These are phyloP conservation scores for Apiospora pterosperma DNA, from an alignment of 2,329 filamentous ascomycete genomes.

Conservation along the genomic window DNA sequence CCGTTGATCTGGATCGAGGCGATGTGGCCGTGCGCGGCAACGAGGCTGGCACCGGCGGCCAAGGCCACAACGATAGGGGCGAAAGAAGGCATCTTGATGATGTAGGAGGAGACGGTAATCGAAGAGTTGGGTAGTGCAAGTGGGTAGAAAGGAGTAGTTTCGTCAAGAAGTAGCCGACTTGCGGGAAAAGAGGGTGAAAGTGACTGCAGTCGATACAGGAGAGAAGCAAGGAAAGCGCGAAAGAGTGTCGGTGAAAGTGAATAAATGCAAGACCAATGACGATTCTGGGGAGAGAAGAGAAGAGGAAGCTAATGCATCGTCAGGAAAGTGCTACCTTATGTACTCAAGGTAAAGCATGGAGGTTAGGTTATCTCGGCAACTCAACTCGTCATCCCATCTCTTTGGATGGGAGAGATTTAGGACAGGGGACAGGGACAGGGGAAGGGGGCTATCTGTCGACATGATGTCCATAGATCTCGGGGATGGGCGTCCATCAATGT, in stretches of 20 bases:
- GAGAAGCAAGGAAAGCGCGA: constrained; percentile 13
- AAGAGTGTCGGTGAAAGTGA: constrained; percentile 11
- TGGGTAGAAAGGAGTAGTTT: background rate
- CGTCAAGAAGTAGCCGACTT: constrained; percentile 9
- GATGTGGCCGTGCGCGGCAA: constrained; percentile 30
- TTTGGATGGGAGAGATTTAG: too few relatives aligned
- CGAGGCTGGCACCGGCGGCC: constrained; percentile 18
- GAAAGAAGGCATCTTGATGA: constrained; percentile 9
- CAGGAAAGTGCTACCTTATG: background rate
- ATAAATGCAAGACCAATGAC: constrained; percentile 9
- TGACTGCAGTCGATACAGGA: constrained; percentile 14
- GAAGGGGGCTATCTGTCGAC: background rate
- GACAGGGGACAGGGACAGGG: background rate
- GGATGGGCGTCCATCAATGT: background rate
- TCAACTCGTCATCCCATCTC: background rate
- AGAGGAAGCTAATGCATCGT: background rate
- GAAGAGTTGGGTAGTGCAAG: constrained; percentile 7
- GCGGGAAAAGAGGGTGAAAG: constrained; percentile 11
- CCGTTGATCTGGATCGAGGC: constrained; percentile 19
- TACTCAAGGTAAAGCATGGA: too few relatives aligned
- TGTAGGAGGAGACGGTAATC: background rate
- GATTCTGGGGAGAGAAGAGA: background rate
- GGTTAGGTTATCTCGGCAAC: background rate
- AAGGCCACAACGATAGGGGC: constrained; percentile 6
- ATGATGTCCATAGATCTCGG: background rate